phyloP scores from a whole-genome alignment of 1,139 yeast genomes.

The Yamadazyma sp. region DNA sequence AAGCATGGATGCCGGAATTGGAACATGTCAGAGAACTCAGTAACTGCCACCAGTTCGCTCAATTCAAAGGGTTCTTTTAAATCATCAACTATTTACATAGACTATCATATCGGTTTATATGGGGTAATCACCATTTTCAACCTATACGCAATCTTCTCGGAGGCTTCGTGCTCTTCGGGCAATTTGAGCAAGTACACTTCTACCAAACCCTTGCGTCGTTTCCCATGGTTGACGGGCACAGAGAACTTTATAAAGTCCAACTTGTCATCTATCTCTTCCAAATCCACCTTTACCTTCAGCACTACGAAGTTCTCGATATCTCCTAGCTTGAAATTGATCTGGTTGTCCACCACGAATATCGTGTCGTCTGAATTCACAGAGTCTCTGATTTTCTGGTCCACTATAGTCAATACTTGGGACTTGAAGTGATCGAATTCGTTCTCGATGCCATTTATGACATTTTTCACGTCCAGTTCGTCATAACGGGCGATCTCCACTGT shows the following conservation, averaged over 20 bases:
- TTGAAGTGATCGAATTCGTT: slow-evolving; percentile 38
- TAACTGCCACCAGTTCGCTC: slow-evolving; percentile 26
- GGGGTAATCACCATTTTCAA: slow-evolving; percentile 25
- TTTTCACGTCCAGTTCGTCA: slow-evolving; percentile 33
- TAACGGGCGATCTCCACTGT: slow-evolving; percentile 28
- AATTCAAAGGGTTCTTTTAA: slow-evolving; percentile 10
- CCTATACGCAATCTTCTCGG: slow-evolving; percentile 8
- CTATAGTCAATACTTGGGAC: slow-evolving; percentile 26
- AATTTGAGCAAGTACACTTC: slow-evolving; percentile 32
- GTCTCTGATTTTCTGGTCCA: slow-evolving; percentile 27
- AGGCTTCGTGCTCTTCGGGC: slow-evolving; percentile 12
- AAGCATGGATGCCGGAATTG: slow-evolving; percentile 74
- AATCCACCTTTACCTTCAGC: slow-evolving; percentile 11
- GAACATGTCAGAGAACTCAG: slow-evolving; percentile 36
- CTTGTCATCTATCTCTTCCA: slow-evolving; percentile 11
- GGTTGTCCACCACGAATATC: slow-evolving; percentile 18
- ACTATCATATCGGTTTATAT: slow-evolving; percentile 10
- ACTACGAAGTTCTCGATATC: slow-evolving; percentile 34
- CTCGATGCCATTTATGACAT: slow-evolving; percentile 37
- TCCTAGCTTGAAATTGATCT: slow-evolving; percentile 22
- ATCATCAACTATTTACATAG: slow-evolving; percentile 4
- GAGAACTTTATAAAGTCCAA: slow-evolving; percentile 34
- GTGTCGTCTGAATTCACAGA: slow-evolving; percentile 28
- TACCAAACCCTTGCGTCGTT: slow-evolving; percentile 30
- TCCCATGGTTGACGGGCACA: slow-evolving; percentile 27